Base-by-base conservation (phyloP, 768 basidiomycete genomes). In the Lactarius akahatsu region DNA sequence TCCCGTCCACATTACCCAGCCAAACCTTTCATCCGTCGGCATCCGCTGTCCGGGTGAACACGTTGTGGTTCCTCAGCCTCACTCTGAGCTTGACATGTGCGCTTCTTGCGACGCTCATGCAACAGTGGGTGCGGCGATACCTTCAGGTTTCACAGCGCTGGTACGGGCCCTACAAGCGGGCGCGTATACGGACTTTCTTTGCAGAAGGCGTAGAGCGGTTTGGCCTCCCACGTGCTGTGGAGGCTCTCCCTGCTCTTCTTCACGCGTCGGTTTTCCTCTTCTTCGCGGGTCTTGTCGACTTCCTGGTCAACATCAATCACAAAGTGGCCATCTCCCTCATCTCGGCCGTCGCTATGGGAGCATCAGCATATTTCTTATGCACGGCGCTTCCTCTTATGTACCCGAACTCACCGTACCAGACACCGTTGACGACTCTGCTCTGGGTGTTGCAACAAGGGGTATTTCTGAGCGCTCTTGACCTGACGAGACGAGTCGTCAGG, bases 231-330 rank as follows among this genome's bases (percentile, higher is more conserved):
- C 41, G n/a, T 52, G 69, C 64, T 4, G 69, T 70, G 28, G 68
- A 70, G 11, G 68, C 57, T 11, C 64, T 69, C 23, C 68, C 69
- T 5, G 62, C 64, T 7, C 61, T 70, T 57, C 64, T 70, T 13
- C 69, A 69, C 10, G n/a, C 57, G 13, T 64, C 69, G 6, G 43
- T 70, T 4, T 70, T 70, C 58, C 59, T 71, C 38, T 71, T 71
- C 66, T 64, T 71, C 43, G 64, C 62, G 3, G 70, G 70, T n/a
- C 50, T 71, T 26, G 50, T 62, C 15, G 66, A 62, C 28, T 71
- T 71, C 26, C 41, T 71, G 28, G 16, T 40, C 36, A 63, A 67
- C 34, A 57, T 64, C 47, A 69, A 63, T 26, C 59, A 60, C 16
- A 57, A 54, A 5, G 62, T 70, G 18, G 70, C 68, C 4, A 50